phyloP scores from a whole-genome alignment of 257 asterid genomes.

The Salvia rosmarinus region DNA sequence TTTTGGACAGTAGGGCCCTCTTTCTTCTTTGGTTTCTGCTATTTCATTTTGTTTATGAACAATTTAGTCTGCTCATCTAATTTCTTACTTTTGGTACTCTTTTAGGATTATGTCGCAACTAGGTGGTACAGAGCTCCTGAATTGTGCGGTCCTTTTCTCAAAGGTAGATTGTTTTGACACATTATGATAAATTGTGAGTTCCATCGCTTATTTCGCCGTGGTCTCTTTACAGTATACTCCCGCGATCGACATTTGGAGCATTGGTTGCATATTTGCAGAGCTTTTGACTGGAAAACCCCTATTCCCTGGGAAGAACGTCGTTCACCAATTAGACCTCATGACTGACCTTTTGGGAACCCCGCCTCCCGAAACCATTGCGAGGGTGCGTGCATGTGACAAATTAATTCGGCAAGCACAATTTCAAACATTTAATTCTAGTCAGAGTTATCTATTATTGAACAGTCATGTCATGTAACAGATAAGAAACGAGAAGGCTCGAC shows the following conservation, averaged over 20 bases:
- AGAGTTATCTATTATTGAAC: conserved; percentile 31
- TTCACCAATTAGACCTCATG: conserved; percentile 94
- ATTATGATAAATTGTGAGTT: neutral
- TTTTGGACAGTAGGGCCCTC: conserved; percentile 78
- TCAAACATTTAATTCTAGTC: conserved; percentile 3
- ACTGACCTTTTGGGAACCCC: conserved; percentile 90
- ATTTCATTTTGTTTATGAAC: neutral
- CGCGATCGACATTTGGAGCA: conserved; percentile 96
- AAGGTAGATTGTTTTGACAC: conserved; percentile 37
- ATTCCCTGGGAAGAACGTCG: conserved; percentile 94
- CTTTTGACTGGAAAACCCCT: conserved; percentile 91
- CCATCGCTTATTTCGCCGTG: neutral
- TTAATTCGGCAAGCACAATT: neutral
- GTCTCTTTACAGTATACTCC: conserved; percentile 79
- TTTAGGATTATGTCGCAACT: conserved; percentile 56
- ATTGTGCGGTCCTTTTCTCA: conserved; percentile 59
- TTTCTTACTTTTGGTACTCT: conserved; percentile 25
- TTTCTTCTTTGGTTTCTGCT: conserved; percentile 28
- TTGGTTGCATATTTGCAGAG: conserved; percentile 93
- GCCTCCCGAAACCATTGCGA: conserved; percentile 80
- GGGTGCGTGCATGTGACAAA: conserved; percentile 53
- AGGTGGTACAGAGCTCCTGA: conserved; percentile 65
- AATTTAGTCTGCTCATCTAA: conserved; percentile 12
- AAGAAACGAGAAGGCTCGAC: conserved; percentile 93
- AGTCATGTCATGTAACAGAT: conserved; percentile 52